phyloP scores from a whole-genome alignment of 106 monocot species.

The Phalaenopsis equestris region DNA sequence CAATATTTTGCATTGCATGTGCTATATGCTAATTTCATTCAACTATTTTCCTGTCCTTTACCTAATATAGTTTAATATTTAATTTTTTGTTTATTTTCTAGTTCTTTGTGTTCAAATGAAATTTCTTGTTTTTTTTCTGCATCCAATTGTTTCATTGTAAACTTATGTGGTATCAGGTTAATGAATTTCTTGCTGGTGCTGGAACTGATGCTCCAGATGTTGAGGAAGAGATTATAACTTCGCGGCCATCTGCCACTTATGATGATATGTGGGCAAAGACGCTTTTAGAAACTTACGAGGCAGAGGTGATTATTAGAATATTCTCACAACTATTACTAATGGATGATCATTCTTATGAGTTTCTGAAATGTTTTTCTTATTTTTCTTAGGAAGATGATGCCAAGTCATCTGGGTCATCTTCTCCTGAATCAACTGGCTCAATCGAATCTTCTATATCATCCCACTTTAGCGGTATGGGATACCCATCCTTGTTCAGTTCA shows the following conservation, averaged over 20 bases:
- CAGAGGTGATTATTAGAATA: constrained; percentile 39
- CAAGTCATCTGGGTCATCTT: constrained; percentile 81
- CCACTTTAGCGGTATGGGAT: constrained; percentile 91
- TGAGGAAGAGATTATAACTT: constrained; percentile 81
- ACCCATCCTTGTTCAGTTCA: constrained; percentile 96
- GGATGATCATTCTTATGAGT: background rate
- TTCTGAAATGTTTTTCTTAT: constrained; percentile 12
- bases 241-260: constrained; percentile 66
- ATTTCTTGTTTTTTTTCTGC: background rate
- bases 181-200: constrained; percentile 97
- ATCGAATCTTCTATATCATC: constrained; percentile 93
- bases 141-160: no score
- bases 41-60: background rate
- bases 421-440: constrained; percentile 90
- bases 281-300: constrained; percentile 76
- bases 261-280: constrained; percentile 98
- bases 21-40: no score
- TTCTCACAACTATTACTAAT: background rate
- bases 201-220: constrained; percentile 97
- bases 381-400: constrained; percentile 85
- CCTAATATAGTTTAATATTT: background rate
- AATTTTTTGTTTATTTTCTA: background rate
- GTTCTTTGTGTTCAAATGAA: background rate
- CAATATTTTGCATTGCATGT: background rate
- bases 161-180: constrained; percentile 43